These are phyloP conservation scores for Diaporthe sp. DNA, from an alignment of 2,329 filamentous ascomycete genomes.

Conservation along the genomic window DNA sequence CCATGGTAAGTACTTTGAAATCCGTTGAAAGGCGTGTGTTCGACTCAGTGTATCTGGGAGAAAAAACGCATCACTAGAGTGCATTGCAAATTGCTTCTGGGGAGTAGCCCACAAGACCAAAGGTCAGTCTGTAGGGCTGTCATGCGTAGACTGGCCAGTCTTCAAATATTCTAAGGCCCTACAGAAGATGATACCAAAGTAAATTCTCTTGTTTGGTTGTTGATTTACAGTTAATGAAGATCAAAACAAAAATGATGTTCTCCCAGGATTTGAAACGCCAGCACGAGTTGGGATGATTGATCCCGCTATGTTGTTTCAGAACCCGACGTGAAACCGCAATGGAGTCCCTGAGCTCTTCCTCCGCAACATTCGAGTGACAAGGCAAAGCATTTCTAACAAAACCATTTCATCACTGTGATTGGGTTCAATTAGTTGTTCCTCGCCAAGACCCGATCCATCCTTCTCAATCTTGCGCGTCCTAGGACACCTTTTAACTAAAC, in stretches of 20 bases:
- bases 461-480: too few relatives aligned
- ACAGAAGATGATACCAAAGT: background rate
- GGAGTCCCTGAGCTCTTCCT: background rate
- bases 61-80: too few relatives aligned
- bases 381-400: background rate
- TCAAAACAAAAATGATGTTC: background rate
- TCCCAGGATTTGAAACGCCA: background rate
- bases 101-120: background rate
- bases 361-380: too few relatives aligned
- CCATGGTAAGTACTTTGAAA: background rate
- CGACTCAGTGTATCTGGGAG: background rate
- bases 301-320: constrained; percentile 27
- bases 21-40: background rate
- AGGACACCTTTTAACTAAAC: too few relatives aligned
- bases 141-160: background rate
- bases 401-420: background rate
- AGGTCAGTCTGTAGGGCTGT: background rate
- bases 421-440: background rate
- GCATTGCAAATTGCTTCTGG: background rate
- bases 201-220: background rate
- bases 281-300: background rate
- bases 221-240: background rate
- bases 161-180: background rate
- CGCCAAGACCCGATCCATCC: background rate
- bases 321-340: constrained; percentile 13